A percentile compares a stretch with the other conserved stretches of the same genome.
These are phyloP conservation scores for Fusarium buharicum DNA, from an alignment of 2,329 filamentous ascomycete species.

Conservation along the genomic window DNA sequence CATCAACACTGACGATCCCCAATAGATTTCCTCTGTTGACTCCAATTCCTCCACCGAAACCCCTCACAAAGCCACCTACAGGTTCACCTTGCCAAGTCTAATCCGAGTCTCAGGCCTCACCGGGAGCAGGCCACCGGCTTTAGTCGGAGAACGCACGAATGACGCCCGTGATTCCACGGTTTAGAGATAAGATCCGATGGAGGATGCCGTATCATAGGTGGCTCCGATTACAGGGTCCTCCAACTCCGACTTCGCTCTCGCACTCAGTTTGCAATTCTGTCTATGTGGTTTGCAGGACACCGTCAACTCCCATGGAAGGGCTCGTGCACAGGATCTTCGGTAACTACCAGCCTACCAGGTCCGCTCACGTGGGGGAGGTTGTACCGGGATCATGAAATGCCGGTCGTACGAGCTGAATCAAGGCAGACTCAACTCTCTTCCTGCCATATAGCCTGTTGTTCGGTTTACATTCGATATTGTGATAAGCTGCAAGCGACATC, in stretches of 20 bases:
- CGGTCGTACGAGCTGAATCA: slow-evolving; percentile 32
- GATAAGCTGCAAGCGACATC: slow-evolving; percentile 13
- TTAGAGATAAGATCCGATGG: slow-evolving; percentile 27
- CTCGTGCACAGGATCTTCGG: background rate
- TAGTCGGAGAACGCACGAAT: slow-evolving; percentile 37
- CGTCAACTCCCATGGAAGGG: background rate
- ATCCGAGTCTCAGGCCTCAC: slow-evolving; percentile 25
- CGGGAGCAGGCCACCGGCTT: slow-evolving; percentile 28
- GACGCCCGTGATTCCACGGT: slow-evolving; percentile 23
- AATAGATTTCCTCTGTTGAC: slow-evolving; percentile 3
- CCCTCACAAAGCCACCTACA: slow-evolving; percentile 18
- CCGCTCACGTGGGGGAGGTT: slow-evolving; percentile 16
- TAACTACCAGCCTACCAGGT: background rate
- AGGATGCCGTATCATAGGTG: slow-evolving; percentile 21
- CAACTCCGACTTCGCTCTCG: slow-evolving; percentile 41
- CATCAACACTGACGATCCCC: slow-evolving; percentile 21
- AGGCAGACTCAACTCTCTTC: background rate
- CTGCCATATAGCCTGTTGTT: slow-evolving; percentile 3
- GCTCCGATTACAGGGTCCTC: slow-evolving; percentile 24
- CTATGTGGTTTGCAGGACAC: slow-evolving; percentile 22
- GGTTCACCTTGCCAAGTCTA: slow-evolving; percentile 8
- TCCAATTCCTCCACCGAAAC: slow-evolving; percentile 20
- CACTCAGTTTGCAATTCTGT: slow-evolving; percentile 23
- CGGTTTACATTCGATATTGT: background rate
- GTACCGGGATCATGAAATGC: slow-evolving; percentile 22